Conservation (phyloP, 371 early-diverging fungal species). For the Apophysomyces elegans region DNA sequence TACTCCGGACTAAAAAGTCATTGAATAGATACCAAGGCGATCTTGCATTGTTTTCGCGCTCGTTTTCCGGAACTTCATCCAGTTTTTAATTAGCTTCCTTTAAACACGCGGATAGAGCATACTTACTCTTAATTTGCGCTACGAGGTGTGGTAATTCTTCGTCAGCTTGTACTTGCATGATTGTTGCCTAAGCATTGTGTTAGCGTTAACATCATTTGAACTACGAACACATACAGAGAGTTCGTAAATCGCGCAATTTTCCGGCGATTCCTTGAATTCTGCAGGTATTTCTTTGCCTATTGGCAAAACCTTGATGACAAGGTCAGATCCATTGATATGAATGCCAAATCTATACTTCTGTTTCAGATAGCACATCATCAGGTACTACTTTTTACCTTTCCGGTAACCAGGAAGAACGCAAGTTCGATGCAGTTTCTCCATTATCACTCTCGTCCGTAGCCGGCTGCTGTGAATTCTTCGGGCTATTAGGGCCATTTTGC, state of each 20-base stretch:
- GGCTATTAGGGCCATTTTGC: constrained; percentile 49
- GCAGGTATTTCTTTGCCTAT: constrained; percentile 46
- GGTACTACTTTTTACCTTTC: constrained; percentile 33
- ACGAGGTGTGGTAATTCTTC: constrained; percentile 77
- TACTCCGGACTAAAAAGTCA: constrained; percentile 88
- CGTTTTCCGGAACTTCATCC: constrained; percentile 35
- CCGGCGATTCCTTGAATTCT: constrained; percentile 43
- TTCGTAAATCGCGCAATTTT: constrained; percentile 60
- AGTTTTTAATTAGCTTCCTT: too few species aligned
- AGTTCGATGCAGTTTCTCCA: constrained; percentile 13
- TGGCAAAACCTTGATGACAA: constrained; percentile 50
- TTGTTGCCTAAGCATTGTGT: constrained; percentile 50
- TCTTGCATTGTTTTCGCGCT: constrained; percentile 36
- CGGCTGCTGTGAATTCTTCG: constrained; percentile 18
- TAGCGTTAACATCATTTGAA: neutral
- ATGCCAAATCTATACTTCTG: constrained; percentile 48
- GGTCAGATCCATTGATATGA: constrained; percentile 48
- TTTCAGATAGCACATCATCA: neutral
- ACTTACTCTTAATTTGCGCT: constrained; percentile 69
- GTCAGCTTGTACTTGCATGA: constrained; percentile 67
- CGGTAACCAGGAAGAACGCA: constrained; percentile 50
- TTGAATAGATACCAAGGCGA: constrained; percentile 90
- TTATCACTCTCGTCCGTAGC: constrained; percentile 22
- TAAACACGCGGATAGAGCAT: neutral
- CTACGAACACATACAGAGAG: constrained; percentile 45